A percentile compares a stretch with the other conserved stretches of the same genome.
Conservation (phyloP, 192 early-diverging fungal species). For the Mortierella antarctica region DNA sequence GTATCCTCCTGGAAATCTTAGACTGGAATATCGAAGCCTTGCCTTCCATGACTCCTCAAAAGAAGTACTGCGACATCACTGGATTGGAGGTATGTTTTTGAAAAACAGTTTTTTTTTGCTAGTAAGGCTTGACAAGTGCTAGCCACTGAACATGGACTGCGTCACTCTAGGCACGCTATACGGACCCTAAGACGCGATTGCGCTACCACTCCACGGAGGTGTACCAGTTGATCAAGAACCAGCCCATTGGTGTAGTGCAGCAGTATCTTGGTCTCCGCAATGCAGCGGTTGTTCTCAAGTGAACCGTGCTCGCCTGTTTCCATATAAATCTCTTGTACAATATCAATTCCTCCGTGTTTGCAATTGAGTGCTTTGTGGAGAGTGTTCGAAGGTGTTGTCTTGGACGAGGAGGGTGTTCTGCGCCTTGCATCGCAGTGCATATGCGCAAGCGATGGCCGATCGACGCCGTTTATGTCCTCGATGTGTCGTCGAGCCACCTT, state of each 20-base stretch:
- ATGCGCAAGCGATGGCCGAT: too few relatives aligned
- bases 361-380: too few relatives aligned
- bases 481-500: too few relatives aligned
- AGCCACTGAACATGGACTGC: background rate
- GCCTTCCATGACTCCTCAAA: conserved; percentile 83
- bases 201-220: conserved; percentile 86
- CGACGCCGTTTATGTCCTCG: too few relatives aligned
- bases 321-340: background rate
- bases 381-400: too few relatives aligned
- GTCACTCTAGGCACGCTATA: conserved; percentile 71
- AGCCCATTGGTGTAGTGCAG: conserved; percentile 84
- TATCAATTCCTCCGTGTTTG: background rate
- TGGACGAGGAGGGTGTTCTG: too few relatives aligned
- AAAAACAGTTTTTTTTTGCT: too few relatives aligned
- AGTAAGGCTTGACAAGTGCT: background rate
- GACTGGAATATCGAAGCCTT: conserved; percentile 87
- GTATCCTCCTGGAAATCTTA: conserved; percentile 15
- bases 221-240: conserved; percentile 77
- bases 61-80: conserved; percentile 94
- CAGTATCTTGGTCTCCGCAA: conserved; percentile 81
- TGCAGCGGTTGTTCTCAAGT: conserved; percentile 80
- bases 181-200: conserved; percentile 88
- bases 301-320: background rate
- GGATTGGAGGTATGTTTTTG: conserved; percentile 72
- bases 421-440: too few relatives aligned